phyloP scores from a whole-genome alignment of 352 stramenopile species.

The Globisporangium uncinulatum region DNA sequence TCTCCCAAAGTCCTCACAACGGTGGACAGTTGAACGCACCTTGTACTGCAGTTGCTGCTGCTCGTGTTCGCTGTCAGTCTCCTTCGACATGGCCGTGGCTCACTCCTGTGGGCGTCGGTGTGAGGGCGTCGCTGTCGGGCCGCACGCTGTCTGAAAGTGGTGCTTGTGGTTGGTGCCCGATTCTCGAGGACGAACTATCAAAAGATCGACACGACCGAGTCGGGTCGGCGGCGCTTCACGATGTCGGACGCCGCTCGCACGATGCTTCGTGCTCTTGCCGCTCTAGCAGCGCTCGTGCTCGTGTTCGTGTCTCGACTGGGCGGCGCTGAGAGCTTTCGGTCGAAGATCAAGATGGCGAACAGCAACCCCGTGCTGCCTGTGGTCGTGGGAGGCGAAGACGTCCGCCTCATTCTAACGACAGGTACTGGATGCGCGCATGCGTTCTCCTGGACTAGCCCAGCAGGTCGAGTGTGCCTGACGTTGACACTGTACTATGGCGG shows the following conservation, averaged over 20 bases:
- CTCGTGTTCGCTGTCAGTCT: slow-evolving; percentile 80
- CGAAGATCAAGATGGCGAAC: slow-evolving; percentile 29
- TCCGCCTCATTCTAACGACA: slow-evolving; percentile 40
- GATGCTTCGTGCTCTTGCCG: not conserved
- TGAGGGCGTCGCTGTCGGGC: not conserved
- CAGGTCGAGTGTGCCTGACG: not conserved
- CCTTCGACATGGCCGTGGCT: slow-evolving; percentile 56
- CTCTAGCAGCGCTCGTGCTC: not conserved
- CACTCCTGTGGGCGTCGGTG: not conserved
- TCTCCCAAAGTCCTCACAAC: not conserved
- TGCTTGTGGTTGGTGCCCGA: no score
- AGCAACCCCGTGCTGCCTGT: slow-evolving; percentile 39
- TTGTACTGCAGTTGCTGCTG: slow-evolving; percentile 87
- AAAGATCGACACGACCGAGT: no score
- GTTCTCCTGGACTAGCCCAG: not conserved
- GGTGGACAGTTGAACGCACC: slow-evolving; percentile 17
- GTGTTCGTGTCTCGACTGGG: not conserved
- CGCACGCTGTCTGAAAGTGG: no score
- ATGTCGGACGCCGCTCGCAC: not conserved
- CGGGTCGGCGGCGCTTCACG: not conserved
- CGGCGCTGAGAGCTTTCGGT: slow-evolving; percentile 4
- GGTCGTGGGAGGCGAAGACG: slow-evolving; percentile 18
- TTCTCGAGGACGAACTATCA: no score
- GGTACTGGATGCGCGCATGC: slow-evolving; percentile 8
- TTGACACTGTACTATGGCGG: not conserved